Base-by-base conservation (phyloP, 2,329 filamentous ascomycete genomes). In the Fusarium sp. region DNA sequence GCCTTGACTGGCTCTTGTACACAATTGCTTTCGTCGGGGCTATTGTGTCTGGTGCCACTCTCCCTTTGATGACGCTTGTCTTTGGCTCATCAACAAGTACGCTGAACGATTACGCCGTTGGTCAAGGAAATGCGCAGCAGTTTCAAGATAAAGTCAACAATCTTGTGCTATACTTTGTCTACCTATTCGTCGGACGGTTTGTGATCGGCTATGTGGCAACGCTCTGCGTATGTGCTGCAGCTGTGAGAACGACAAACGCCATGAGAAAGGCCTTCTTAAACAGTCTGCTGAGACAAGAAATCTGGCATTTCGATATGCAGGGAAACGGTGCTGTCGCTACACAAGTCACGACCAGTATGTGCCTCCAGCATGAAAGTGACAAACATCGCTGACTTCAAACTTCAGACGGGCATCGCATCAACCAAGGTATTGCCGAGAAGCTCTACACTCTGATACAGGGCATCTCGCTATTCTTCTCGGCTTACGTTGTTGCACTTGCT, bases 401-500 rank as follows among this genome's bases (percentile, higher is more conserved):
- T 7, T 8, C 12, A 44, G 42, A 44, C 11, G 42, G 42, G 13
- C 41, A 44, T 13, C 41, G 41, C 28, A 44, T 44, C 15, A 44
- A 44, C 19, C 41, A 44, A 12, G 41, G 41, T 5, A 44, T 44
- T 9, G 41, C 41, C 6, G 41, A 44, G 19, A 44, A 44, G 28
- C 26, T 44, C 3, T 44, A 44, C 11, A 44, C 41, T 7, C 12
- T 44, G 5, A 12, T 32, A 3, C 22, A 32, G 26, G 41, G 41
- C 8, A 32, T 44, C 3, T 44, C 41, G 4, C 41, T 44, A 4
- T 44, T 44, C 9, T 32, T 44, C 15, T 44, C 41, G 11, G 41
- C 41, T 19, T 44, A 44, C 13, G 34, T 44, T n/a, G 41, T 44
- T 12, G 41, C 41, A 3, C 28, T 44, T 7, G 28, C 11, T 4